Base-by-base conservation (phyloP, 2,329 filamentous ascomycete species). In the Penicillium nordicum region DNA sequence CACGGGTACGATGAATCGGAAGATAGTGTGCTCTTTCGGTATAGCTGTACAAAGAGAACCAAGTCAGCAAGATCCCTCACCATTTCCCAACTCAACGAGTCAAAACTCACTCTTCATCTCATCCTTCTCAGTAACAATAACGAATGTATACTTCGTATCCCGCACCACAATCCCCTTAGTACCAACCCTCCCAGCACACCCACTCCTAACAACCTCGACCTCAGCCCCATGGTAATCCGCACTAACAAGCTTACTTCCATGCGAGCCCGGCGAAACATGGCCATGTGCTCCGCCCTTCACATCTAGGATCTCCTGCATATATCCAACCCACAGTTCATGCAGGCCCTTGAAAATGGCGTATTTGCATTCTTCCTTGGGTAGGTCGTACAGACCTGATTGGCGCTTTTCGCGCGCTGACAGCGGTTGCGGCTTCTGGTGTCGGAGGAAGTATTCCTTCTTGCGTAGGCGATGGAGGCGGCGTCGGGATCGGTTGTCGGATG, bases 221-320 rank as follows among this genome's bases (percentile, higher is more conserved):
- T 86, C 79, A 16, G 93, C 92, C 1, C 94, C 94, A 72, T 97
- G 92, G 67, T 92, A 93, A 74, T 99, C 94, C 1, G 92, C 93
- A 55, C 88, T 90, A 43, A 84, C 86, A 34, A 99, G 77, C 73
- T 94, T 89, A 50, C 69, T 72, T 21, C 78, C 78, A 61, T 76
- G 74, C 41, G 67, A 67, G 37, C 68, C 59, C 5, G 88, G 88
- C 5, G 87, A 89, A 2, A 87, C 82, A 45, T 49, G 40, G 36
- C 61, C 43, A 55, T 55, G 63, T 60, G 54, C 21, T 4, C 65
- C 61, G 30, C 63, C 71, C 58, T 84, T 82, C 53, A 84, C 69
- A 5, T 88, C 88, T 1, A 97, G 75, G 0, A 97, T 78, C 64
- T 97, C 92, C 52, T 86, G 84, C 68, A 94, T 88, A 74, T 99